Evolutionary conservation across 2,329 filamentous ascomycete species (phyloP).

Genomic region (Colletotrichum echinochloae): DNA sequence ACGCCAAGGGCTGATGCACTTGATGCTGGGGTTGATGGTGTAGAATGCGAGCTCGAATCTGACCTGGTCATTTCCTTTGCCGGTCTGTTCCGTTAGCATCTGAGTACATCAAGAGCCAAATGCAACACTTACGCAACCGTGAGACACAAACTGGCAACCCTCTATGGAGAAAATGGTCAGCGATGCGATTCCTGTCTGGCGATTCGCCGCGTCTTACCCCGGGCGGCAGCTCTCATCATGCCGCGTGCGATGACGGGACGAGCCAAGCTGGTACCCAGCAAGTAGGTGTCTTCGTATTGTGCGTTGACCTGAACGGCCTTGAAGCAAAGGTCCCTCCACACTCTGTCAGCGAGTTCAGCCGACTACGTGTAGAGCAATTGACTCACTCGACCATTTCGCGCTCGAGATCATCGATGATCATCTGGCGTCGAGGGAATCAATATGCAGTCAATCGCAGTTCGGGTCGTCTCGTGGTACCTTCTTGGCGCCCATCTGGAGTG

Average conservation of each 20-base stretch:
- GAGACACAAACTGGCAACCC: constrained; percentile 54
- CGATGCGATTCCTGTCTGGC: neutral
- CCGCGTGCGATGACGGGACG: constrained; percentile 75
- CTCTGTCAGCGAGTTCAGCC: neutral
- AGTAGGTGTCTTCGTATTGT: constrained; percentile 60
- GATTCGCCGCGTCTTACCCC: neutral
- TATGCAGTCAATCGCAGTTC: neutral
- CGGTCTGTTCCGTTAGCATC: constrained; percentile 21
- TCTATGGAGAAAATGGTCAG: constrained; percentile 2
- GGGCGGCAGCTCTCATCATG: constrained; percentile 60
- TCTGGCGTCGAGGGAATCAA: constrained; percentile 41
- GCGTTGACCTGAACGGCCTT: constrained; percentile 73
- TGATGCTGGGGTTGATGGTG: constrained; percentile 45
- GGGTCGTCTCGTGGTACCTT: constrained; percentile 25
- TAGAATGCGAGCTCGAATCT: constrained; percentile 54
- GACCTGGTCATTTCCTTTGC: constrained; percentile 50
- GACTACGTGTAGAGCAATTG: neutral
- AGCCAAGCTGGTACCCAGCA: constrained; percentile 67
- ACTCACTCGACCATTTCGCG: constrained; percentile 74
- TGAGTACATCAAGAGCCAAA: neutral
- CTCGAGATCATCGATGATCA: constrained; percentile 71
- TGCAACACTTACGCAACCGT: constrained; percentile 57
- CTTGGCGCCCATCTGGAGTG: constrained; percentile 40
- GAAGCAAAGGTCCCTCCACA: constrained; percentile 73
- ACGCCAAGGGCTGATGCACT: constrained; percentile 8